These are phyloP conservation scores for Pleurotus eryngii DNA, from an alignment of 768 basidiomycete genomes.

Conservation along the genomic window DNA sequence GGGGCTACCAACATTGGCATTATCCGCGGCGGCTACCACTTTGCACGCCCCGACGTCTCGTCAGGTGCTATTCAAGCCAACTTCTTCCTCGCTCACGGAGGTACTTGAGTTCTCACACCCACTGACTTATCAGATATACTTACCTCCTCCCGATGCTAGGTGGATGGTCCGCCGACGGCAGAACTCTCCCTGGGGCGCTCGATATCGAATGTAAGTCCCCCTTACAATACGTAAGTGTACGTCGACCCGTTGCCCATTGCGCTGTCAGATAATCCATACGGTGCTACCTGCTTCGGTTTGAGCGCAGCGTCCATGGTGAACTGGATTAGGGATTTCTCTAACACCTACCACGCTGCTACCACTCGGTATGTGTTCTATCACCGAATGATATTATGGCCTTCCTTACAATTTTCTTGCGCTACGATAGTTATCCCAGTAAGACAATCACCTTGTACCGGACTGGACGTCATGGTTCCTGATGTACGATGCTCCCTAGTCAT, in stretches of 20 bases:
- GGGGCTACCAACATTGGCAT: slow-evolving; percentile 54
- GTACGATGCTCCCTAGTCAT: slow-evolving; percentile 34
- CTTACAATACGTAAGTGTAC: not conserved
- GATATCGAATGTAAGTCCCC: slow-evolving; percentile 56
- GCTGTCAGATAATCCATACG: slow-evolving; percentile 45
- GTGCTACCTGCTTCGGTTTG: slow-evolving; percentile 52
- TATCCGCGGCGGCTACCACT: slow-evolving; percentile 62
- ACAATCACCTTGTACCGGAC: not conserved
- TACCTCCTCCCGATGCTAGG: slow-evolving; percentile 10
- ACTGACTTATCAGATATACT: not conserved
- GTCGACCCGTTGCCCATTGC: not conserved
- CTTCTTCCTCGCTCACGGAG: slow-evolving; percentile 57
- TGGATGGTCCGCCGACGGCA: slow-evolving; percentile 53
- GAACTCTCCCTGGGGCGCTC: slow-evolving; percentile 60
- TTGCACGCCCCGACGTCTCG: slow-evolving; percentile 50
- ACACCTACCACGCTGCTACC: slow-evolving; percentile 50
- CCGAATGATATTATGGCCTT: not conserved
- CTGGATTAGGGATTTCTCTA: slow-evolving; percentile 61
- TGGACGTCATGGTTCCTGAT: not conserved
- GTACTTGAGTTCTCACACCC: not conserved
- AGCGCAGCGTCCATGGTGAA: slow-evolving; percentile 53
- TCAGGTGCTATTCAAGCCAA: slow-evolving; percentile 57
- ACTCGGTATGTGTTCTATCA: slow-evolving; percentile 33
- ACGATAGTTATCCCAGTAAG: not conserved
- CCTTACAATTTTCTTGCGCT: no score